These are phyloP conservation scores for Botrytis byssoidea DNA, from an alignment of 2,329 filamentous ascomycete species.

Conservation along the genomic window DNA sequence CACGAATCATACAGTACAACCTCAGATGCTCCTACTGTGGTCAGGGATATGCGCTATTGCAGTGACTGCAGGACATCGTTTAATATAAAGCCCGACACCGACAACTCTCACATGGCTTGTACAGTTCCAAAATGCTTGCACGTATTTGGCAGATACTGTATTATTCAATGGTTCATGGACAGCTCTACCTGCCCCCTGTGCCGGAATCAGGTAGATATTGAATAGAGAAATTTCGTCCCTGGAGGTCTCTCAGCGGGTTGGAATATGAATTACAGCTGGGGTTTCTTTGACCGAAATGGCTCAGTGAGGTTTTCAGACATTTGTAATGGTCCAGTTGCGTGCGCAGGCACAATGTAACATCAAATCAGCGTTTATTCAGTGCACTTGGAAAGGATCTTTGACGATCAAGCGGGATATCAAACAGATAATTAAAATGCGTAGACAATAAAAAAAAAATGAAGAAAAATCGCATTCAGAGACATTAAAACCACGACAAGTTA, in stretches of 20 bases:
- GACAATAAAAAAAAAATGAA: too few relatives aligned
- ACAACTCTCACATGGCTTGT: not conserved
- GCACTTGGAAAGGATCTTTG: not conserved
- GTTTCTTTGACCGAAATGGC: too few relatives aligned
- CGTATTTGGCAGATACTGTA: conserved; percentile 1
- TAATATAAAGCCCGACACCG: not conserved
- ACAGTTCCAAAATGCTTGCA: not conserved
- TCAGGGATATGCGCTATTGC: not conserved
- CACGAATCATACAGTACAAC: not conserved
- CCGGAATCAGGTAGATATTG: not conserved
- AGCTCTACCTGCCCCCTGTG: not conserved
- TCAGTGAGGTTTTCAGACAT: not conserved
- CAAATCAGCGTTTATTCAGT: not conserved
- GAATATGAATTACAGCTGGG: not conserved
- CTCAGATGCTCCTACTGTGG: not conserved
- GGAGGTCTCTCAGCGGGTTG: not conserved
- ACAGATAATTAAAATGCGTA: too few relatives aligned
- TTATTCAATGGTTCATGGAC: not conserved
- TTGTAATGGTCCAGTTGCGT: not conserved
- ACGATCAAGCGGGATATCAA: not conserved
- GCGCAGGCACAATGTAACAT: not conserved
- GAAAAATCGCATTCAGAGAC: too few relatives aligned
- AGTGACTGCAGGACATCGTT: not conserved
- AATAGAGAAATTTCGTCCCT: not conserved
- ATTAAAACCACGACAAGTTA: too few relatives aligned